A percentile compares a stretch with the other conserved stretches of the same genome.
Evolutionary conservation across 257 asterid genomes (phyloP).

Genomic region (Solanum appendiculatum): DNA sequence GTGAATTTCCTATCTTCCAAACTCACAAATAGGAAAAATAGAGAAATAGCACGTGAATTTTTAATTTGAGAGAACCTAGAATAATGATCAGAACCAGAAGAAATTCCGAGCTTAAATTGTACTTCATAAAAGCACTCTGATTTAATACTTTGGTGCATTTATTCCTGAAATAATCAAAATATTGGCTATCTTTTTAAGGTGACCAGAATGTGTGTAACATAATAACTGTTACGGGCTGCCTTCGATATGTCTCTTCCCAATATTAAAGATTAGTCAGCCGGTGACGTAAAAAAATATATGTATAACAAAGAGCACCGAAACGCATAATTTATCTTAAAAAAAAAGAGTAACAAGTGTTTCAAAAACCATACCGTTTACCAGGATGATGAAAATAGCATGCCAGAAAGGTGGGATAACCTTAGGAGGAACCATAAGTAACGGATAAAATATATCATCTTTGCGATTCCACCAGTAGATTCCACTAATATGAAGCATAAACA

Average conservation of each 20-base stretch:
- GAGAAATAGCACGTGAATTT: background rate
- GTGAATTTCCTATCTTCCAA: background rate
- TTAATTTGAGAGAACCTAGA: background rate
- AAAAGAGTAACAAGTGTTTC: background rate
- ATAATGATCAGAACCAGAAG: background rate
- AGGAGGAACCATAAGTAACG: slow-evolving; percentile 78
- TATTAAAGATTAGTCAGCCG: background rate
- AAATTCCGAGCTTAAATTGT: background rate
- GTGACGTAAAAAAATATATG: background rate
- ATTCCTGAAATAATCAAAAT: background rate
- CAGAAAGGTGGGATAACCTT: slow-evolving; percentile 82
- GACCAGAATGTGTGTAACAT: background rate
- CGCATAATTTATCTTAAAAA: background rate
- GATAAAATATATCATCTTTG: slow-evolving; percentile 52
- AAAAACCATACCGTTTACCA: slow-evolving; percentile 61
- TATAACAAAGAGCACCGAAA: background rate
- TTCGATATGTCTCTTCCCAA: background rate
- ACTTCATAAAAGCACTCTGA: background rate
- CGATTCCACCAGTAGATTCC: slow-evolving; percentile 83
- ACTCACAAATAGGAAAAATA: background rate
- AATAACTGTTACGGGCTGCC: background rate
- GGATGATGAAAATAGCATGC: slow-evolving; percentile 75
- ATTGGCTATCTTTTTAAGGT: background rate
- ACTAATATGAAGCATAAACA: slow-evolving; percentile 52
- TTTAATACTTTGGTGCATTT: background rate